Conservation (phyloP, 805 yeast species). For the Monosporozyma unispora region DNA sequence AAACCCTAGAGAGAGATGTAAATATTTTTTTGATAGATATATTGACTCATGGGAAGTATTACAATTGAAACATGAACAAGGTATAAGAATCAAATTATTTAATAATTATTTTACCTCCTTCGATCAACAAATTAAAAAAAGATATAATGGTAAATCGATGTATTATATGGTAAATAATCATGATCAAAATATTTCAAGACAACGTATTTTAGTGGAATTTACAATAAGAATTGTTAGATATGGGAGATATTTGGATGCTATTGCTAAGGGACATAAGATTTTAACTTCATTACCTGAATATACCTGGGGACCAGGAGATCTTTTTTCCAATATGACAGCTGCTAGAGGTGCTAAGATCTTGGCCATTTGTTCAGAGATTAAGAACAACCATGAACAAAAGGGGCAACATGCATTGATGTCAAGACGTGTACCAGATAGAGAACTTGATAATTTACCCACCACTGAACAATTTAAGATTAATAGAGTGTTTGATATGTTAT, state of each 20-base stretch:
- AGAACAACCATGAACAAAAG: background rate
- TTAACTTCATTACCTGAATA: background rate
- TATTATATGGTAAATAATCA: background rate
- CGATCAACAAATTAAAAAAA: slow-evolving; percentile 4
- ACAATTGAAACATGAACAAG: slow-evolving; percentile 8
- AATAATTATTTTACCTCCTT: slow-evolving; percentile 11
- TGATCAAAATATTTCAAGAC: slow-evolving; percentile 16
- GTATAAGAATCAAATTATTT: slow-evolving; percentile 18
- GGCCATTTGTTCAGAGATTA: background rate
- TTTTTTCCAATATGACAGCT: background rate
- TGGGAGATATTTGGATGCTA: slow-evolving; percentile 16
- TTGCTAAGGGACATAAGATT: slow-evolving; percentile 4
- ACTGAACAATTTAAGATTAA: background rate
- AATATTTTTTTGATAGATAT: slow-evolving; percentile 18
- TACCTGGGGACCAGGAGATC: background rate
- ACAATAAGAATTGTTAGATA: slow-evolving; percentile 14
- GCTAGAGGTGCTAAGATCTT: background rate
- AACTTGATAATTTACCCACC: background rate
- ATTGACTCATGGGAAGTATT: slow-evolving; percentile 4
- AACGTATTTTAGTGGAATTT: slow-evolving; percentile 22
- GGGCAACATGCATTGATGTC: background rate
- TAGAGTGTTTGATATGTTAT: background rate
- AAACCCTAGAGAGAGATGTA: slow-evolving; percentile 9
- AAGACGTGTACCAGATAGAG: background rate
- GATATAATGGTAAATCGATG: slow-evolving; percentile 5